These are phyloP conservation scores for Fusarium luffae DNA, from an alignment of 2,329 filamentous ascomycete species.

Conservation along the genomic window DNA sequence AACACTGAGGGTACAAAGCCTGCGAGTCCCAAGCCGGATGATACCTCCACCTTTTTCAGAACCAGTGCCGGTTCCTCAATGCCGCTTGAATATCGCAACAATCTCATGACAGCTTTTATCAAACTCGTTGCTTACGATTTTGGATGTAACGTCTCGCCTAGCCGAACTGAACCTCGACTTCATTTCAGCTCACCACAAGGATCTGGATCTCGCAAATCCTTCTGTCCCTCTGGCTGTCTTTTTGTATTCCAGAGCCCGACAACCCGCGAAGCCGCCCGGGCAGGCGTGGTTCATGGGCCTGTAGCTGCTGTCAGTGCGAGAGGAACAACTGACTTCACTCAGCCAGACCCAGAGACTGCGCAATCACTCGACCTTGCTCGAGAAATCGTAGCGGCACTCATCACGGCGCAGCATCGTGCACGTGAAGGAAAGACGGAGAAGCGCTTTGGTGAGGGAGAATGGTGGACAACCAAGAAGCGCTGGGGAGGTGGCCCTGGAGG, in stretches of 20 bases:
- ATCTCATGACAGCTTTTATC: slow-evolving; percentile 68
- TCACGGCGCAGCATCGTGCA: slow-evolving; percentile 72
- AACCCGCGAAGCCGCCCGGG: slow-evolving; percentile 69
- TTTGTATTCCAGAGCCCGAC: slow-evolving; percentile 70
- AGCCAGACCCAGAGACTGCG: slow-evolving; percentile 60
- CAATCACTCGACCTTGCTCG: slow-evolving; percentile 70
- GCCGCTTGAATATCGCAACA: slow-evolving; percentile 68
- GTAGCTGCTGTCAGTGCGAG: slow-evolving; percentile 70
- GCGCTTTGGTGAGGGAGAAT: slow-evolving; percentile 67
- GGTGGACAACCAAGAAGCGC: slow-evolving; percentile 70
- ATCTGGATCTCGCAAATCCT: slow-evolving; percentile 57
- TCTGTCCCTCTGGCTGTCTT: slow-evolving; percentile 67
- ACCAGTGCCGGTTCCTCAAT: slow-evolving; percentile 65
- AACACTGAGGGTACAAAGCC: slow-evolving; percentile 19
- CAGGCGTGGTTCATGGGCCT: slow-evolving; percentile 70
- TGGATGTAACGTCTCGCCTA: slow-evolving; percentile 68
- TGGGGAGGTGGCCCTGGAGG: slow-evolving; percentile 73
- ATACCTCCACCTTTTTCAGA: slow-evolving; percentile 47
- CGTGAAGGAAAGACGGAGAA: slow-evolving; percentile 67
- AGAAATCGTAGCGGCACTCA: slow-evolving; percentile 68
- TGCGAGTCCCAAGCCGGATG: slow-evolving; percentile 26
- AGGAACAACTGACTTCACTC: slow-evolving; percentile 63
- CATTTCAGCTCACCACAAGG: slow-evolving; percentile 59
- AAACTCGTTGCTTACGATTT: slow-evolving; percentile 75
- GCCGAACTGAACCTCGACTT: slow-evolving; percentile 69